These are phyloP conservation scores for Penicillium capsulatum DNA, from an alignment of 2,329 filamentous ascomycete genomes.

Conservation along the genomic window DNA sequence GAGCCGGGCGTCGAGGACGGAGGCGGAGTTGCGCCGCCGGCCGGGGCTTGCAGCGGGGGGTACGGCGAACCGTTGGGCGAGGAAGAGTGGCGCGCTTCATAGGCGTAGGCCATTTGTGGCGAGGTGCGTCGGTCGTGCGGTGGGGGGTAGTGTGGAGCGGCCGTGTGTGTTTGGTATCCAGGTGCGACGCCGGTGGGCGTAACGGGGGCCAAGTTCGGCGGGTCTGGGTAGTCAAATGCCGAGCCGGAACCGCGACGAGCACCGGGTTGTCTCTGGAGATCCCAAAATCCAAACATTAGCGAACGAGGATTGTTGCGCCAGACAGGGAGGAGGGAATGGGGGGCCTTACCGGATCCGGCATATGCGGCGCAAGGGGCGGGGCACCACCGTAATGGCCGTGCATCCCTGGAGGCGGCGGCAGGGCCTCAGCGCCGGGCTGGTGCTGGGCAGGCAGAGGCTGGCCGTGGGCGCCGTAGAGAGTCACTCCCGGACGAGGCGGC, in stretches of 20 bases:
- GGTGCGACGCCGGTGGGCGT: slow-evolving; percentile 43
- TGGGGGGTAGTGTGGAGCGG: slow-evolving; percentile 38
- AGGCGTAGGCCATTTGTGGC: slow-evolving; percentile 43
- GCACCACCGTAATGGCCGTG: slow-evolving; percentile 37
- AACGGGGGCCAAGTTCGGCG: slow-evolving; percentile 45
- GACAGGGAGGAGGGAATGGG: slow-evolving; percentile 13
- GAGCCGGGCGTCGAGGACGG: slow-evolving; percentile 36
- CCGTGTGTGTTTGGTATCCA: slow-evolving; percentile 41
- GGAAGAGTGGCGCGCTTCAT: slow-evolving; percentile 40
- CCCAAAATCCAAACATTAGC: slow-evolving; percentile 9
- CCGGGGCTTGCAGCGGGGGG: slow-evolving; percentile 33
- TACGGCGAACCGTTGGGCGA: slow-evolving; percentile 44
- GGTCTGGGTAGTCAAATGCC: slow-evolving; percentile 47
- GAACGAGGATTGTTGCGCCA: slow-evolving; percentile 1
- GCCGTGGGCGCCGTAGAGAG: slow-evolving; percentile 49
- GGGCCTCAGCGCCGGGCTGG: slow-evolving; percentile 35
- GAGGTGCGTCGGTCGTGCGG: slow-evolving; percentile 43
- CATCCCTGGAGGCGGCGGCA: slow-evolving; percentile 41
- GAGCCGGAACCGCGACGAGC: slow-evolving; percentile 43
- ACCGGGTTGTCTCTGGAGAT: slow-evolving; percentile 35
- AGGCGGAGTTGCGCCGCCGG: slow-evolving; percentile 37
- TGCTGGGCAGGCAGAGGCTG: slow-evolving; percentile 47
- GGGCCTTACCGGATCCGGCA: slow-evolving; percentile 47
- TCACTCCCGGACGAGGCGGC: slow-evolving; percentile 28
- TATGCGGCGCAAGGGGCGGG: slow-evolving; percentile 36